phyloP scores from a whole-genome alignment of 306 rosid genomes.

The Castanopsis chinensis region DNA sequence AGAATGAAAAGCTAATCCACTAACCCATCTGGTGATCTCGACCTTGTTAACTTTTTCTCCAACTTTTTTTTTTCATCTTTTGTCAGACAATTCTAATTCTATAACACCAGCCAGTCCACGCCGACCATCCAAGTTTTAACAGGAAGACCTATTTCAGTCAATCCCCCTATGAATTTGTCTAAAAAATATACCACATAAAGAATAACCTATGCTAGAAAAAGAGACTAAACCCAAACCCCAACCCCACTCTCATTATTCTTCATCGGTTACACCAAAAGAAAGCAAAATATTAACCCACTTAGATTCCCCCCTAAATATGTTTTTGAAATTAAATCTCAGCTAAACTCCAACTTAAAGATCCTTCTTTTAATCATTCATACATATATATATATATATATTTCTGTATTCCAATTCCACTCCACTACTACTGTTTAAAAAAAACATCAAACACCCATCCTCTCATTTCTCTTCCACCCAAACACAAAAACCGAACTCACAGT shows the following conservation, averaged over 20 bases:
- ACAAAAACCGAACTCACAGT: background rate
- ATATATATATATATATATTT: background rate
- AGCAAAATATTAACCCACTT: conserved; percentile 20
- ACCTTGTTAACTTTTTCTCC: conserved; percentile 57
- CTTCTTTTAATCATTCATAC: background rate
- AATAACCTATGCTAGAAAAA: conserved; percentile 28
- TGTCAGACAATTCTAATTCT: conserved; percentile 71
- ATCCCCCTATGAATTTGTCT: conserved; percentile 1
- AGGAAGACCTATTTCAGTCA: conserved; percentile 22
- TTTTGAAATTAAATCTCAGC: conserved; percentile 18
- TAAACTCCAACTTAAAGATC: conserved; percentile 34
- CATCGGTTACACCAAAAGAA: conserved; percentile 46
- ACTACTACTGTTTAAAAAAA: conserved; percentile 52
- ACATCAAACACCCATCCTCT: conserved; percentile 31
- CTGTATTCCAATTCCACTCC: conserved; percentile 23
- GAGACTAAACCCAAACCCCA: conserved; percentile 9
- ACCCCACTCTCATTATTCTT: conserved; percentile 39
- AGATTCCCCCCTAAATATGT: conserved; percentile 19
- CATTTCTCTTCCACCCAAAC: background rate
- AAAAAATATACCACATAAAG: conserved; percentile 15
- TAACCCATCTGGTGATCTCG: conserved; percentile 47
- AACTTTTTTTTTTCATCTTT: conserved; percentile 59
- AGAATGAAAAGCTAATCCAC: conserved; percentile 76
- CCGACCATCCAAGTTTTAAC: conserved; percentile 23
- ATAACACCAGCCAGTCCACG: conserved; percentile 42